phyloP scores from a whole-genome alignment of 306 rosid species.

The Dicorynia guianensis region DNA sequence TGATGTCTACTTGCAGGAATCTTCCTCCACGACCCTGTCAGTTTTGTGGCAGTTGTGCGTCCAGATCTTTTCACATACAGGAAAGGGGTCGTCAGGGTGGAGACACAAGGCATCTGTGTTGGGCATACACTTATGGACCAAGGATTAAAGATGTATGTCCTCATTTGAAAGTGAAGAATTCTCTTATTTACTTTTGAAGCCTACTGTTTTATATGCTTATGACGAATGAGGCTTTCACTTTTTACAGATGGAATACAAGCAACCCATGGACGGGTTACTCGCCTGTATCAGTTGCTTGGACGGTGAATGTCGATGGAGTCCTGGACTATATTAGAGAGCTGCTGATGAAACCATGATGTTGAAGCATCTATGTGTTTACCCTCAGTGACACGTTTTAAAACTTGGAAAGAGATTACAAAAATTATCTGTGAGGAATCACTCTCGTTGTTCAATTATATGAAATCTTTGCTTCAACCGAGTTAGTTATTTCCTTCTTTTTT shows the following conservation, averaged over 20 bases:
- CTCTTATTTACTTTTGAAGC: neutral
- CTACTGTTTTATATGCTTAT: neutral
- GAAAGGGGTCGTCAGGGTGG: constrained; percentile 92
- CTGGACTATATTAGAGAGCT: constrained; percentile 55
- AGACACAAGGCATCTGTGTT: constrained; percentile 87
- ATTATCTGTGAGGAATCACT: constrained; percentile 15
- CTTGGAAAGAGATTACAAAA: constrained; percentile 24
- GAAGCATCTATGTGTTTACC: constrained; percentile 10
- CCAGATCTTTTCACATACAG: constrained; percentile 92
- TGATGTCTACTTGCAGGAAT: constrained; percentile 67
- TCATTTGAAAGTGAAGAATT: neutral
- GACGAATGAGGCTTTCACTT: constrained; percentile 29
- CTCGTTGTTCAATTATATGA: neutral
- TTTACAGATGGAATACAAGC: constrained; percentile 79
- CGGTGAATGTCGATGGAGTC: constrained; percentile 77
- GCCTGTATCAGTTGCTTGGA: constrained; percentile 91
- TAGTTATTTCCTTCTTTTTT: too few species aligned
- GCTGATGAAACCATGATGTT: constrained; percentile 70
- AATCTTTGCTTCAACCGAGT: constrained; percentile 21
- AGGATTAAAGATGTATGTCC: constrained; percentile 81
- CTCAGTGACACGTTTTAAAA: constrained; percentile 21
- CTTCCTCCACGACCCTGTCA: constrained; percentile 95
- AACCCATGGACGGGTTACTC: constrained; percentile 91
- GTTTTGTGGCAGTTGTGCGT: constrained; percentile 83
- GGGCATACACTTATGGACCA: constrained; percentile 97